Percentiles rank a stretch among this genome's conserved stretches.
These are phyloP conservation scores for Claviceps purpurea DNA, from an alignment of 2,329 filamentous ascomycete genomes.

Conservation along the genomic window DNA sequence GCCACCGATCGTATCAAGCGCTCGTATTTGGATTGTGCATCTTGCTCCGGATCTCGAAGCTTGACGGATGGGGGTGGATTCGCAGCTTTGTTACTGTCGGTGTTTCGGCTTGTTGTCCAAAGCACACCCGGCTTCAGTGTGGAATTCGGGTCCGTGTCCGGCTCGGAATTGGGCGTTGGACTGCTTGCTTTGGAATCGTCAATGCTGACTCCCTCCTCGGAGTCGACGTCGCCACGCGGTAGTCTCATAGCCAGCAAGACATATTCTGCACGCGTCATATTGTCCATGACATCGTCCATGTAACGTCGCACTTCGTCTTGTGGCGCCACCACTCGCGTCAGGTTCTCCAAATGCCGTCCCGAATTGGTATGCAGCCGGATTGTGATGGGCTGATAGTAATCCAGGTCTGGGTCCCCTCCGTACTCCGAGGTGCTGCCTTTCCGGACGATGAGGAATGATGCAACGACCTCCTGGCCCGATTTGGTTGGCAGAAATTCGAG, in stretches of 20 bases:
- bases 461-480: constrained; percentile 48
- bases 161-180: constrained; percentile 18
- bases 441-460: constrained; percentile 65
- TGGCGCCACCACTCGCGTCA: constrained; percentile 48
- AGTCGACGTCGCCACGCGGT: constrained; percentile 28
- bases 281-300: constrained; percentile 59
- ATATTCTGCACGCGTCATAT: constrained; percentile 55
- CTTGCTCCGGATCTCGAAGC: constrained; percentile 21
- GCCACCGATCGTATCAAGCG: constrained; percentile 24
- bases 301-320: constrained; percentile 50
- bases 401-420: constrained; percentile 46
- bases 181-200: constrained; percentile 20
- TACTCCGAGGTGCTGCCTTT: constrained; percentile 56
- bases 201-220: constrained; percentile 14
- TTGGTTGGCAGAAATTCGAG: constrained; percentile 46
- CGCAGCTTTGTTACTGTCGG: constrained; percentile 2
- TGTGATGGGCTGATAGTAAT: constrained; percentile 67
- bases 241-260: constrained; percentile 54
- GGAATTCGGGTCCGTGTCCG: constrained; percentile 12
- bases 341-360: constrained; percentile 44
- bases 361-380: constrained; percentile 43
- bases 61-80: constrained; percentile 10
- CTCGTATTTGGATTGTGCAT: constrained; percentile 21
- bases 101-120: constrained; percentile 16
- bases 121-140: constrained; percentile 19